Percentiles rank a stretch among this genome's conserved stretches.
phyloP scores from a whole-genome alignment of 371 early-diverging fungal genomes.

The Mucor piriformis region DNA sequence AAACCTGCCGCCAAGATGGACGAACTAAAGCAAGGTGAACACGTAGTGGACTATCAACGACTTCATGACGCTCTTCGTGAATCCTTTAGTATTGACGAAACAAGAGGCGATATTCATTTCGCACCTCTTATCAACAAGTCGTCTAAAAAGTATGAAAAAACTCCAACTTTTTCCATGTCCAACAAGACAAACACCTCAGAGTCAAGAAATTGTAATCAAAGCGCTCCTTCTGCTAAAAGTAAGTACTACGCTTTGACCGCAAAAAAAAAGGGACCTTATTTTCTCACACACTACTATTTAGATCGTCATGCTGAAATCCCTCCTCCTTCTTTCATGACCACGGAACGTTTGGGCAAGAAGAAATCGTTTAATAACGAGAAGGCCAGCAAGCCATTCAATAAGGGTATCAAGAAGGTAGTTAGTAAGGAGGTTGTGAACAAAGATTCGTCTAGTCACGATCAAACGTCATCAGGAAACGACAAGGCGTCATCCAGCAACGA shows the following conservation, averaged over 20 bases:
- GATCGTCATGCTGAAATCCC: conserved; percentile 26
- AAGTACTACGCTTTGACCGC: too few species aligned
- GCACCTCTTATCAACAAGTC: background rate
- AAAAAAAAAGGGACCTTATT: too few species aligned
- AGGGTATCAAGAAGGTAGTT: too few species aligned
- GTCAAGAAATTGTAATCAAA: conserved; percentile 6
- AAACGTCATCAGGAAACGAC: too few species aligned
- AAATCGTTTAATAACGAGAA: background rate
- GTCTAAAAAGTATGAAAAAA: background rate
- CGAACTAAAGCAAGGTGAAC: conserved; percentile 7
- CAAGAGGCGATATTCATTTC: conserved; percentile 5
- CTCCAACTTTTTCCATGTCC: background rate
- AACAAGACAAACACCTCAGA: background rate
- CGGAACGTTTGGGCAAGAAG: background rate
- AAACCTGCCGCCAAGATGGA: background rate
- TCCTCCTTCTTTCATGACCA: conserved; percentile 11
- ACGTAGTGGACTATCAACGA: conserved; percentile 8
- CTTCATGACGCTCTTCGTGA: conserved; percentile 10
- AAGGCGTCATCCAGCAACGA: too few species aligned
- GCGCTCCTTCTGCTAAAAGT: conserved; percentile 15
- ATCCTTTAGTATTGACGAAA: conserved; percentile 11
- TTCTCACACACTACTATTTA: background rate
- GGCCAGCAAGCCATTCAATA: background rate
- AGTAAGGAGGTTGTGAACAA: too few species aligned
- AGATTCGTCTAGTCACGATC: too few species aligned